phyloP scores from a whole-genome alignment of 208 protist species.

The Leishmania amazonensis region DNA sequence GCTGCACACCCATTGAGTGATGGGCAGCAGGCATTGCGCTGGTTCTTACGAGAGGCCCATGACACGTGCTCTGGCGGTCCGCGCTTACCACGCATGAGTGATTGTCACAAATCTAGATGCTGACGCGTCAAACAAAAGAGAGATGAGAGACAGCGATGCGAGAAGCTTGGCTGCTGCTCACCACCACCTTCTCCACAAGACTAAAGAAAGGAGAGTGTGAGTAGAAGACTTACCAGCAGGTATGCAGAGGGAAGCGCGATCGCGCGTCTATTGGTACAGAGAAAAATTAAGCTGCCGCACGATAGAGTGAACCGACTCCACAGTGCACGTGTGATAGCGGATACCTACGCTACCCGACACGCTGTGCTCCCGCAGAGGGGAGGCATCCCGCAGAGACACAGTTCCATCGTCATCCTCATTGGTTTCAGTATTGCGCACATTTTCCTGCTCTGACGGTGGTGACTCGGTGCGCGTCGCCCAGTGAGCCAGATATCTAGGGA shows the following conservation, averaged over 20 bases:
- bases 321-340: slow-evolving; percentile 18
- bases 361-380: slow-evolving; percentile 31
- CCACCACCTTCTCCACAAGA: neutral
- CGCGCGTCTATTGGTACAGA: slow-evolving; percentile 19
- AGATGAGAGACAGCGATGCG: neutral
- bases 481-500: neutral
- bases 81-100: neutral
- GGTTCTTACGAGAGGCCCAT: neutral
- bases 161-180: neutral
- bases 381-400: slow-evolving; percentile 27
- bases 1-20: neutral
- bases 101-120: neutral
- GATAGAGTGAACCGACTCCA: slow-evolving; percentile 23
- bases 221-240: neutral
- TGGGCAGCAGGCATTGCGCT: neutral
- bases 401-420: slow-evolving; percentile 4
- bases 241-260: neutral
- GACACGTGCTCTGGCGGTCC: neutral
- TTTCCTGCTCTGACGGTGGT: too few relatives aligned
- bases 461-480: neutral
- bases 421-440: neutral
- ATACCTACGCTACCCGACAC: slow-evolving; percentile 17
- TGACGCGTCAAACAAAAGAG: neutral
- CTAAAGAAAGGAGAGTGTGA: neutral
- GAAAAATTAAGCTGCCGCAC: slow-evolving; percentile 32